Conservation (phyloP, 2,329 filamentous ascomycete genomes). For the Aspergillus piperis region DNA sequence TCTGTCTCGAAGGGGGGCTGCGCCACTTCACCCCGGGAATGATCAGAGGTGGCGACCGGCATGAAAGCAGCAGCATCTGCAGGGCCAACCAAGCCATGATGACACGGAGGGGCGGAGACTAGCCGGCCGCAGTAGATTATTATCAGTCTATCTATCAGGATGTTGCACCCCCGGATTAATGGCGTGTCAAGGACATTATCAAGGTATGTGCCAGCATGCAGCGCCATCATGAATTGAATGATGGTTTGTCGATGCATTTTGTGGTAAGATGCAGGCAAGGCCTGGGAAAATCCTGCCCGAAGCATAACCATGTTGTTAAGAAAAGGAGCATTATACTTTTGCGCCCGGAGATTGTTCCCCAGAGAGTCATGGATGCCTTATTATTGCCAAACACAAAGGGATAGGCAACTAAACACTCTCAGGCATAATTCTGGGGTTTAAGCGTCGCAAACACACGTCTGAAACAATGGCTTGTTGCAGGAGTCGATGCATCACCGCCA, state of each 20-base stretch:
- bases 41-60: conserved; percentile 24
- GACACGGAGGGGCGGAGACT: conserved; percentile 15
- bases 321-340: neutral
- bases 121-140: conserved; percentile 13
- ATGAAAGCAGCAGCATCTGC: conserved; percentile 19
- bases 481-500: conserved; percentile 21
- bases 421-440: conserved; percentile 11
- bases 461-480: conserved; percentile 22
- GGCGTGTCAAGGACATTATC: conserved; percentile 13
- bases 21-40: conserved; percentile 18
- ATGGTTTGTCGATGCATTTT: neutral
- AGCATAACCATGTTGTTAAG: neutral
- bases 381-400: neutral
- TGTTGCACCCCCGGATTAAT: conserved; percentile 22
- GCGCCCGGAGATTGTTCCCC: neutral
- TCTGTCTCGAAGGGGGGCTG: conserved; percentile 14
- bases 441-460: conserved; percentile 13
- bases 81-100: conserved; percentile 14
- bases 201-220: neutral
- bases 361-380: neutral
- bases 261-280: neutral
- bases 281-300: conserved; percentile 2
- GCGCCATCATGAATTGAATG: neutral
- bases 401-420: neutral
- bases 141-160: neutral